Evolutionary conservation across 768 basidiomycete genomes (phyloP), one percentile per base, ranked within the genome.

Genomic region (Podaxis carcinomalis): DNA sequence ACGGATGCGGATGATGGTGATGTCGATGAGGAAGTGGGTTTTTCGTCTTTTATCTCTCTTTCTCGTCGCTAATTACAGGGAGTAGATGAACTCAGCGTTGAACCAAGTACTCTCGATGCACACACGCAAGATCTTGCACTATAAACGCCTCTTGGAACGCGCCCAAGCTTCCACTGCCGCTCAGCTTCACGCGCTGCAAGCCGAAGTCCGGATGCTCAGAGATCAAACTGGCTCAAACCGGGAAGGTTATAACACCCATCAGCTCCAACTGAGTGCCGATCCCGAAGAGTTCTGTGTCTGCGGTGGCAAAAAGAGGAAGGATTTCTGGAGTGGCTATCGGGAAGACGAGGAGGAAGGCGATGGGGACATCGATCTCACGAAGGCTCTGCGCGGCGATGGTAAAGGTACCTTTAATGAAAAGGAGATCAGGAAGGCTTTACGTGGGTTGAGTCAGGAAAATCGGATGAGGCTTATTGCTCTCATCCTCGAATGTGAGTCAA

Each of bases 121-220:
- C 64, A 74, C 78, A 0, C 73, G 75, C 23, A 90, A 89, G 65
- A 80, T 92, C 13, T 79, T 85, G 14, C 84, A 87, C 60, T 89
- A 90, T 73, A 93, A 88, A 68, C 83, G 92, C 1, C 79, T 94
- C 1, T 80, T 94, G 11, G 92, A 94, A 65, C 87, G 88, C 42
- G 82, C 90, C 0, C 93, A 94, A 66, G 84, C 88, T 1, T 85
- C 86, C 7, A 80, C 88, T 1, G 90, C 92, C 0, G 87, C 91
- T 1, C 93, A 94, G 67, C 76, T 93, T 1, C 92, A 94, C 67
- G 92, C 93, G 0, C 76, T 95, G 0, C 92, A 93, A 72, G 92
- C 91, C 1, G 90, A 94, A 68, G 77, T 92, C 2, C 78, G 84
- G 11, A 76, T 90, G 27, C 75, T 93, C 32, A 84, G 88, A 46